Evolutionary conservation across 202 grass and related monocot species (phyloP).

Genomic region (Bolboschoenoplectus hybrid): DNA sequence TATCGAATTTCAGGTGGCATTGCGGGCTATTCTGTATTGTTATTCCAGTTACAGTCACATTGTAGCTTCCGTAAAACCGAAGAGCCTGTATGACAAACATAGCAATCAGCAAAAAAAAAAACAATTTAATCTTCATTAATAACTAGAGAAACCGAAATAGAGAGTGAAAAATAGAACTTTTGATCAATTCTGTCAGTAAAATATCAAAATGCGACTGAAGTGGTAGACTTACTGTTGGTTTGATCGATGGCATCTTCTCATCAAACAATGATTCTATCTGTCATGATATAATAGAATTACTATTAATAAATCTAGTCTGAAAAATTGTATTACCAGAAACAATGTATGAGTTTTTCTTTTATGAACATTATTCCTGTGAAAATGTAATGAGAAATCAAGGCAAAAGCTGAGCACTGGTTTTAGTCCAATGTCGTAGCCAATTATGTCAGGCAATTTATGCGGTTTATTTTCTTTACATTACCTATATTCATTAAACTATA

Average conservation of each 20-base stretch:
- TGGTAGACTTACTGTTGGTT: slow-evolving; percentile 78
- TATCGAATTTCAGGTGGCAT: slow-evolving; percentile 97
- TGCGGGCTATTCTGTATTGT: slow-evolving; percentile 96
- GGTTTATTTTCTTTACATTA: neutral
- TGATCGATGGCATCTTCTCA: slow-evolving; percentile 72
- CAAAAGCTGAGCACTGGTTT: neutral
- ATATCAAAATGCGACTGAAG: neutral
- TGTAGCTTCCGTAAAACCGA: slow-evolving; percentile 93
- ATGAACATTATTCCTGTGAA: neutral
- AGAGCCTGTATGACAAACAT: slow-evolving; percentile 78
- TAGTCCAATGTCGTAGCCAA: neutral
- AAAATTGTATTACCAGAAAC: neutral
- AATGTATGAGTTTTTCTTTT: neutral
- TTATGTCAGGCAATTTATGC: neutral
- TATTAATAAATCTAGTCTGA: slow-evolving; percentile 14
- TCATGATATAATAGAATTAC: slow-evolving; percentile 48
- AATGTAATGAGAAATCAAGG: neutral
- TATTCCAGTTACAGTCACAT: slow-evolving; percentile 84
- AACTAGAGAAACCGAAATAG: neutral
- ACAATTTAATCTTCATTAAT: slow-evolving; percentile 16
- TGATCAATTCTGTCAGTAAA: neutral
- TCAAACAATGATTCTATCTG: slow-evolving; percentile 55
- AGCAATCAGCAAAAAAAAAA: slow-evolving; percentile 19
- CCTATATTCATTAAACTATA: slow-evolving; percentile 25
- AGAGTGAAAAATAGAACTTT: neutral